Conservation (phyloP, 768 basidiomycete genomes). For the Pilatotrama ljubarskyi region DNA sequence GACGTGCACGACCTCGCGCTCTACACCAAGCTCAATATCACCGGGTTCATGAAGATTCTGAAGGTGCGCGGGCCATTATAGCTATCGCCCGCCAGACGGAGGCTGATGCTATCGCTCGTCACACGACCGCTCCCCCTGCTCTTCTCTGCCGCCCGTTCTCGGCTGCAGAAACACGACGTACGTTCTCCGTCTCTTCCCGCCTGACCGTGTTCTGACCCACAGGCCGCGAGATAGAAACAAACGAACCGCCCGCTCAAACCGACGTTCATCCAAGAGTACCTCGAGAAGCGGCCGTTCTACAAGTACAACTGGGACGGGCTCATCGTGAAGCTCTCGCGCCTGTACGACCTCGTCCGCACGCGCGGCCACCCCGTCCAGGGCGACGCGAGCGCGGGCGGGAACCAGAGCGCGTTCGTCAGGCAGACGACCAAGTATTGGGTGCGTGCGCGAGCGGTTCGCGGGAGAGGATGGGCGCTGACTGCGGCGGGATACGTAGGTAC, state of each 20-base stretch:
- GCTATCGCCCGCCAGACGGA: too few relatives aligned
- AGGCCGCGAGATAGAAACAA: conserved; percentile 74
- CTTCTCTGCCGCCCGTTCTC: too few relatives aligned
- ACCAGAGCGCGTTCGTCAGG: conserved; percentile 95
- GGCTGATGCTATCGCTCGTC: conserved; percentile 1
- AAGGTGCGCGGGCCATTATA: conserved; percentile 65
- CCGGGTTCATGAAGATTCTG: conserved; percentile 97
- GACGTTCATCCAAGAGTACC: conserved; percentile 86
- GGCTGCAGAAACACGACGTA: conserved; percentile 87
- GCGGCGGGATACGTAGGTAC: conserved; percentile 3
- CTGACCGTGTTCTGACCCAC: not conserved
- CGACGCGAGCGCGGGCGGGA: conserved; percentile 92
- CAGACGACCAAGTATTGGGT: conserved; percentile 99
- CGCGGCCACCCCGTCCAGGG: conserved; percentile 93
- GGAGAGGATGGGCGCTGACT: too few relatives aligned
- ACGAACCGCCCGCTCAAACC: conserved; percentile 80
- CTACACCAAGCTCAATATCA: conserved; percentile 96
- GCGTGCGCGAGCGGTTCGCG: too few relatives aligned
- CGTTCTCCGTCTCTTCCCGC: conserved; percentile 23
- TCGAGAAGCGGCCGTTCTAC: conserved; percentile 95
- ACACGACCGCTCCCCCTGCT: not conserved
- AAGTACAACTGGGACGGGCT: conserved; percentile 95
- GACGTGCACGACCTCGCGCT: conserved; percentile 90
- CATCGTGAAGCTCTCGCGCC: conserved; percentile 92
- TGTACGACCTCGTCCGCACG: conserved; percentile 94